Base-by-base conservation (phyloP, 2,329 filamentous ascomycete genomes). In the Lecanicillium sp. region DNA sequence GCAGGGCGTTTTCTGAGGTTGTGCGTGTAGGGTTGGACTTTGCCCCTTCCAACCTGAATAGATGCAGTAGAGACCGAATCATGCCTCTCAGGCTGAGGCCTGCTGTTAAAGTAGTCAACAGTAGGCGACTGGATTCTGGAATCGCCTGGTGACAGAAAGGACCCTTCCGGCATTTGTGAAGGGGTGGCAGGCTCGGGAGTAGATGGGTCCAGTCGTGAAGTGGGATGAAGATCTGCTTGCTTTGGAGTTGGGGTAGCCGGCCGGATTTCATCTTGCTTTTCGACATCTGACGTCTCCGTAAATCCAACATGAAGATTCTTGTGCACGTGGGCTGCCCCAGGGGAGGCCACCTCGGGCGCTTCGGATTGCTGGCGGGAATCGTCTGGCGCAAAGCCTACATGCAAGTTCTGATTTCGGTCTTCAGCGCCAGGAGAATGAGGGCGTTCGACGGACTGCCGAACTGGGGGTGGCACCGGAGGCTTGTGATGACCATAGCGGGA, bases 1-100 rank as follows among this genome's bases (percentile, higher is more conserved):
- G 75, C 70, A 0, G 87, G 83, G 17, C 73, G 72, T 7, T 77
- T 62, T 27, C 81, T 78, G 31, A 89, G 77, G 33, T 72, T 71
- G 40, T 79, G 74, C 0, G 87, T 94, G 59, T 95, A 95, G 3
- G 62, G 55, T 36, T 66, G 53, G 4, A 60, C 55, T 28, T 57
- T 61, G 2, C 22, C 22, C 6, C 22, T 25, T 11, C 22, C 22
- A 25, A 25, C 22, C 22, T 25, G 22, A 25, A 25, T 25, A 11
- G 22, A 25, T 11, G 22, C 22, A 6, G 22, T 25, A 11, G 22
- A 25, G 11, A 25, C 22, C 6, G 22, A 25, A 11, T 25, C 22
- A 11, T 25, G 22, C 22, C 22, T 25, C 22, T 25, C 22, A 11
- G 22, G 22, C 22, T 25, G 22, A 25, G 22, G 22, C 11, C 22